Base-by-base conservation (phyloP, 352 stramenopile genomes). In the Thraustotheca clavata region DNA sequence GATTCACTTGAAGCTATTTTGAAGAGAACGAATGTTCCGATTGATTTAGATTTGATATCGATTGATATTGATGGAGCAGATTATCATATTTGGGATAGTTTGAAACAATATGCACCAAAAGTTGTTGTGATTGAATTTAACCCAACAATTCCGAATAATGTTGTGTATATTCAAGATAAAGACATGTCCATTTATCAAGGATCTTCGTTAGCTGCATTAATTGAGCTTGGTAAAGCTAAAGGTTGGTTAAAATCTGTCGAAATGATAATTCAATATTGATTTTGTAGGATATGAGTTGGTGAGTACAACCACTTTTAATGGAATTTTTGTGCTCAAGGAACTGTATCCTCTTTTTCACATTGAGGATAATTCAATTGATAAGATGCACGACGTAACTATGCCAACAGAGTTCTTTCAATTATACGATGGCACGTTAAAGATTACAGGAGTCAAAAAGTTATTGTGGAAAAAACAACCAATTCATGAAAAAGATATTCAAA, bases 71-170 rank as follows among this genome's bases (percentile, higher is more conserved):
- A 91, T 61, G 83, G 83, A 38, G 73, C 74, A 0, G 83, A 93
- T 63, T 93, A 93, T 72, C 86, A 85, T 72, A 59, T 93, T 27
- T 76, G 78, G 52, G 55, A 78, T 33, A 72, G 80, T 59, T 41
- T 89, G 12, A 52, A 50, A 27, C n/a, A 35, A 4, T 87, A 74
- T 60, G 52, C 32, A 39, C 71, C 81, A 20, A 77, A 78, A 59
- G 72, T 93, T 26, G 73, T 88, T 52, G 80, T 82, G 57, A 79
- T 91, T 34, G 81, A 93, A 70, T 89, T 88, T 68, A 93, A 93
- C 69, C 84, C 84, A 9, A 87, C 80, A 38, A 93, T 93, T 70
- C 79, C 80, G 2, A 74, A 85, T 61, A 82, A 93, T 62, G 59
- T 93, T 7, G 71, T 88, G 38, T 93, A 84, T 61, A 74, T 93